A percentile compares a stretch with the other conserved stretches of the same genome.
These are phyloP conservation scores for Paecilomyces dactylethromorphus DNA, from an alignment of 2,329 filamentous ascomycete species.

Conservation along the genomic window DNA sequence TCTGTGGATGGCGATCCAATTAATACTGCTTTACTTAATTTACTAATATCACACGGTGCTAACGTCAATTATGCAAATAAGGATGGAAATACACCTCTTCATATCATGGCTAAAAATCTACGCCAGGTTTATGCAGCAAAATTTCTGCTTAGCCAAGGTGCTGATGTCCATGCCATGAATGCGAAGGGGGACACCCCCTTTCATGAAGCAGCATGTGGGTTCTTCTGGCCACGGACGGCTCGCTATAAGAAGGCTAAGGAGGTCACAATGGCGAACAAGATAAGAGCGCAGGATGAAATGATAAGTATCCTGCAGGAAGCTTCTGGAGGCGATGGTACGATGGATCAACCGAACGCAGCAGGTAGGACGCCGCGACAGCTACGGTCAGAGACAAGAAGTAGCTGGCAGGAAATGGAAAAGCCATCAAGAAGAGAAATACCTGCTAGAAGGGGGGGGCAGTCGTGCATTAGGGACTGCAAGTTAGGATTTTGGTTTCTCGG, in stretches of 20 bases:
- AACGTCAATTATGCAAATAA: conserved; percentile 11
- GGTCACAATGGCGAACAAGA: conserved; percentile 7
- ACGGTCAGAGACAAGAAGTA: too few species aligned
- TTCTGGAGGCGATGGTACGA: conserved; percentile 4
- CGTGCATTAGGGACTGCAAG: too few species aligned
- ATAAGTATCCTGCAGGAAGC: conserved; percentile 7
- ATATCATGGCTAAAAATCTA: conserved; percentile 14
- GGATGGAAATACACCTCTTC: conserved; percentile 15
- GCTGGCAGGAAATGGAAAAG: too few species aligned
- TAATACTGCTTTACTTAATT: conserved; percentile 10
- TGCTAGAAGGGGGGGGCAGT: too few species aligned
- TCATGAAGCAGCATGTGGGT: conserved; percentile 13
- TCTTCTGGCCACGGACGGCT: neutral
- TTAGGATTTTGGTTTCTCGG: too few species aligned
- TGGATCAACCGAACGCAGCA: conserved; percentile 14
- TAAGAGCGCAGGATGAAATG: conserved; percentile 13
- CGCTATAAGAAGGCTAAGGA: conserved; percentile 1
- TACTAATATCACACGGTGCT: conserved; percentile 12
- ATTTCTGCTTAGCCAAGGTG: conserved; percentile 10
- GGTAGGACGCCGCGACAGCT: conserved; percentile 14
- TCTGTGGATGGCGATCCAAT: conserved; percentile 7
- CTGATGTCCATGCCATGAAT: conserved; percentile 12
- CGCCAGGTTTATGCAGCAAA: conserved; percentile 11
- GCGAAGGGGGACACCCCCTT: conserved; percentile 13
- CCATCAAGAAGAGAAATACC: too few species aligned